Conservation (phyloP, 768 basidiomycete genomes). For the Suillus brevipes region DNA sequence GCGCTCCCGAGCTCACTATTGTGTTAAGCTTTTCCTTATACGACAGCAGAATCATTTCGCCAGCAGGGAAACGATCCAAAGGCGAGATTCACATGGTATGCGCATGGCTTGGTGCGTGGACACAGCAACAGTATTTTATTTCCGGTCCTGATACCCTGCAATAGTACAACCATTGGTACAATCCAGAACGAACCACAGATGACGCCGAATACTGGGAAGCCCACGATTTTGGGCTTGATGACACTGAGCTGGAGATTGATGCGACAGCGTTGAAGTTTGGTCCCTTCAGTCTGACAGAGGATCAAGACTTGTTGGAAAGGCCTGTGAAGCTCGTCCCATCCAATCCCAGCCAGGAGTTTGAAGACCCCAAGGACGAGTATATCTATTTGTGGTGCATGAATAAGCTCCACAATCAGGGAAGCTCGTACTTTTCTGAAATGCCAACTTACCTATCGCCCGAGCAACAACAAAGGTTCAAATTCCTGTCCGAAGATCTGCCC, state of each 20-base stretch:
- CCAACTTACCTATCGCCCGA: not conserved
- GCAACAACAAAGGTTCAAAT: not conserved
- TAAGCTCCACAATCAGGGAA: not conserved
- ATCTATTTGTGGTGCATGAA: not conserved
- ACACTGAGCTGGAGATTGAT: not conserved
- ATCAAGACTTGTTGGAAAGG: too few relatives aligned
- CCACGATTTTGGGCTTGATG: not conserved
- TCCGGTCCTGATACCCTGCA: not conserved
- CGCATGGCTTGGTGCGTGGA: constrained; percentile 1
- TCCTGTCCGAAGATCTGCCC: not conserved
- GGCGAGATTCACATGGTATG: not conserved
- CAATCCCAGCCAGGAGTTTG: not conserved
- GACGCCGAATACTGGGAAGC: not conserved
- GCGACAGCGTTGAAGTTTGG: not conserved
- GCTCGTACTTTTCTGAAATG: not conserved
- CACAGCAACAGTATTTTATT: not conserved
- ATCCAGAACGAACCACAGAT: not conserved
- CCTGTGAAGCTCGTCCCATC: not conserved
- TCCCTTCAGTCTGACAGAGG: not conserved
- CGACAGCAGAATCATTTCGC: not conserved
- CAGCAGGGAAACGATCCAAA: not conserved
- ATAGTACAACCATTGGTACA: constrained; percentile 3
- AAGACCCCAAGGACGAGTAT: not conserved
- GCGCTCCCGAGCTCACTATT: too few relatives aligned
- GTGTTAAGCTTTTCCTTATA: too few relatives aligned